These are phyloP conservation scores for Daldinia sp. DNA, from an alignment of 2,329 filamentous ascomycete species.

Conservation along the genomic window DNA sequence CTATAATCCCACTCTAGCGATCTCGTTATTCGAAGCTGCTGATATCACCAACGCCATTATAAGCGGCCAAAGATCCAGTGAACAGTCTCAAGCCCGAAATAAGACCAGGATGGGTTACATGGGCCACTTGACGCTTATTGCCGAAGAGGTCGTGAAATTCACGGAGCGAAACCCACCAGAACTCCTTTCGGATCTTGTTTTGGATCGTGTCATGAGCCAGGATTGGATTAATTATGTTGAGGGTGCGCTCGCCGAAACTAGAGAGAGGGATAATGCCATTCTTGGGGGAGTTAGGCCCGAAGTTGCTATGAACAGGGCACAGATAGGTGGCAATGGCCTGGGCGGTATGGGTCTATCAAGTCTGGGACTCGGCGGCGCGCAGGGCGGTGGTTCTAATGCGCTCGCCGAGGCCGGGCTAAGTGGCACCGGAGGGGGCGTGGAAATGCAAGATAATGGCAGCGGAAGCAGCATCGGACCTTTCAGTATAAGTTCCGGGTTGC, in stretches of 20 bases:
- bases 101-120: slow-evolving; percentile 97
- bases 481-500: slow-evolving; percentile 74
- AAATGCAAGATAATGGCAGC: slow-evolving; percentile 68
- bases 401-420: slow-evolving; percentile 84
- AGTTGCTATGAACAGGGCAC: slow-evolving; percentile 81
- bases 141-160: slow-evolving; percentile 98
- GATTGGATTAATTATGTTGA: slow-evolving; percentile 97
- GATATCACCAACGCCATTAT: slow-evolving; percentile 92
- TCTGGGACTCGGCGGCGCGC: slow-evolving; percentile 51
- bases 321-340: slow-evolving; percentile 58
- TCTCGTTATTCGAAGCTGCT: slow-evolving; percentile 91
- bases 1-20: slow-evolving; percentile 87
- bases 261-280: slow-evolving; percentile 97
- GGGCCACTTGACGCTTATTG: slow-evolving; percentile 93
- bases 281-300: slow-evolving; percentile 94
- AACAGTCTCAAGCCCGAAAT: slow-evolving; percentile 81
- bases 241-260: slow-evolving; percentile 87
- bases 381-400: slow-evolving; percentile 65
- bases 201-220: slow-evolving; percentile 87
- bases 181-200: slow-evolving; percentile 80
- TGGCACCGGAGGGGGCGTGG: slow-evolving; percentile 66
- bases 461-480: slow-evolving; percentile 76
- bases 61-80: slow-evolving; percentile 85
- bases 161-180: slow-evolving; percentile 93
- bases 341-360: slow-evolving; percentile 59